Percentiles rank a stretch among this genome's conserved stretches.
phyloP scores from a whole-genome alignment of 768 basidiomycete species.

The Boletus huronensis region DNA sequence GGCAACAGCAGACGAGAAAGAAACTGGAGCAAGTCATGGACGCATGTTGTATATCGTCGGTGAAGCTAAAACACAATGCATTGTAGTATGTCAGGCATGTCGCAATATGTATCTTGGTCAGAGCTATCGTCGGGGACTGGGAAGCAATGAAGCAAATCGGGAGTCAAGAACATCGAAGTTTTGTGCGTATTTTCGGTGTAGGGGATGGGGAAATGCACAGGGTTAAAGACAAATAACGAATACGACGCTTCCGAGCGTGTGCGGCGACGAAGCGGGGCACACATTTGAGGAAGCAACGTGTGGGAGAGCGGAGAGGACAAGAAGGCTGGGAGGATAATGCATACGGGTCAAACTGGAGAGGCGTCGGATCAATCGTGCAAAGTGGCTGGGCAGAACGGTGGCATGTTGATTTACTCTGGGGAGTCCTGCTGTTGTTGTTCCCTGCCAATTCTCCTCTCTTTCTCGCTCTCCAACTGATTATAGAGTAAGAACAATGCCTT shows the following conservation, averaged over 20 bases:
- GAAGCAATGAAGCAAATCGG: conserved; percentile 17
- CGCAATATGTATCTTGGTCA: conserved; percentile 24
- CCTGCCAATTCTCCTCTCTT: conserved; percentile 86
- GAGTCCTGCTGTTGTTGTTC: conserved; percentile 80
- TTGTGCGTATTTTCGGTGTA: conserved; percentile 24
- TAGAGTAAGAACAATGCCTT: conserved; percentile 97
- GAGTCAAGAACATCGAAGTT: conserved; percentile 29
- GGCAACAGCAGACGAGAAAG: conserved; percentile 3
- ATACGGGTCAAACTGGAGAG: conserved; percentile 21
- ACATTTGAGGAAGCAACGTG: conserved; percentile 9
- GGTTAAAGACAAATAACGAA: conserved; percentile 23
- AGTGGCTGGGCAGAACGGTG: background rate
- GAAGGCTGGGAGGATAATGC: conserved; percentile 25
- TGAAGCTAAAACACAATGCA: conserved; percentile 30
- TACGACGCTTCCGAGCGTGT: conserved; percentile 16
- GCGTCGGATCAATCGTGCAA: conserved; percentile 17
- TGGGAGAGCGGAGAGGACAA: conserved; percentile 24
- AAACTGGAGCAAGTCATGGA: conserved; percentile 12
- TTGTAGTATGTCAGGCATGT: conserved; percentile 33
- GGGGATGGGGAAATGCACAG: conserved; percentile 21
- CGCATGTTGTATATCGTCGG: conserved; percentile 26
- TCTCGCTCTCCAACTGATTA: conserved; percentile 95
- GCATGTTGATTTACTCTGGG: conserved; percentile 36
- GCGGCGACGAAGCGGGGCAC: conserved; percentile 8
- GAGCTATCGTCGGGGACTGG: conserved; percentile 19